These are phyloP conservation scores for Capronia americana DNA, from an alignment of 2,329 filamentous ascomycete genomes.

Conservation along the genomic window DNA sequence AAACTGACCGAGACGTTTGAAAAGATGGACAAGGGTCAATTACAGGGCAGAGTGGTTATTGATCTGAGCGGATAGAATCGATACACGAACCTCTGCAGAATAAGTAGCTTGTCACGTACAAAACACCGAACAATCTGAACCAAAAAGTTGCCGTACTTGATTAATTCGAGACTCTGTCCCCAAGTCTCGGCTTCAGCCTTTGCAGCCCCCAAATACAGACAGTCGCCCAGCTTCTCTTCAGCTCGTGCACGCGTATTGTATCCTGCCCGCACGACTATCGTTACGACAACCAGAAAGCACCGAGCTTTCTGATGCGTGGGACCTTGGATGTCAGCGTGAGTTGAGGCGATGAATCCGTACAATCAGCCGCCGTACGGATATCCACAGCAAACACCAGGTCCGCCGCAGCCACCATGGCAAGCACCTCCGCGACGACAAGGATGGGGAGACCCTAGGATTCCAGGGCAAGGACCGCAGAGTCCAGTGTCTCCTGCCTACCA, in stretches of 20 bases:
- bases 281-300: not conserved
- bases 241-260: not conserved
- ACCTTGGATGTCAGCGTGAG: conserved; percentile 1
- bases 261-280: not conserved
- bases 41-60: conserved; percentile 57
- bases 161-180: not conserved
- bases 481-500: conserved; percentile 28
- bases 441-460: conserved; percentile 39
- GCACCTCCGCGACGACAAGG: conserved; percentile 35
- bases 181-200: conserved; percentile 4
- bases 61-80: conserved; percentile 45
- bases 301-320: not conserved
- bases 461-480: conserved; percentile 20
- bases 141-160: not conserved
- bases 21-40: conserved; percentile 52
- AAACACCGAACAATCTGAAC: conserved; percentile 1
- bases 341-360: conserved; percentile 31
- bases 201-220: not conserved
- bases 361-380: conserved; percentile 35
- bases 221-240: not conserved
- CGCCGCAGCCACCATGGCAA: conserved; percentile 40
- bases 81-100: not conserved
- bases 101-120: not conserved
- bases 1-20: conserved; percentile 55
- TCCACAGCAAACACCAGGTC: conserved; percentile 37